Conservation (phyloP, 257 asterid genomes). For the Solanum arcanum region DNA sequence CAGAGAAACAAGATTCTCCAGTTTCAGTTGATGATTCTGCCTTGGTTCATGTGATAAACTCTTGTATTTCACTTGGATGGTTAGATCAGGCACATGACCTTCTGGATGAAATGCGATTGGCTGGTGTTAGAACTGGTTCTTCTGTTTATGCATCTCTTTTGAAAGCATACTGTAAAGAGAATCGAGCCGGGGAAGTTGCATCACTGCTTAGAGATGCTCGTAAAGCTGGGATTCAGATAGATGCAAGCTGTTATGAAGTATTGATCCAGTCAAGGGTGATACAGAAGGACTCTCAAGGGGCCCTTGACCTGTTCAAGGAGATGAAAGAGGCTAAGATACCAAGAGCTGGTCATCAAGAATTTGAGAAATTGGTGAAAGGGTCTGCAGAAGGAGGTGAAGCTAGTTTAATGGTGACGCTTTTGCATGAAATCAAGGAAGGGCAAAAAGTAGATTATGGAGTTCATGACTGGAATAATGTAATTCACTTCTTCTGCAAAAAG, state of each 20-base stretch:
- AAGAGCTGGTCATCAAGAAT: slow-evolving; percentile 30
- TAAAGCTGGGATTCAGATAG: slow-evolving; percentile 70
- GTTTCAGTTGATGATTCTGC: slow-evolving; percentile 54
- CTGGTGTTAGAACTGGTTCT: slow-evolving; percentile 64
- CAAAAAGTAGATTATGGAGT: slow-evolving; percentile 55
- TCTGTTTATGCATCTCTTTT: slow-evolving; percentile 66
- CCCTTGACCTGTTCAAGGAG: slow-evolving; percentile 70
- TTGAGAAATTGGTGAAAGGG: slow-evolving; percentile 23
- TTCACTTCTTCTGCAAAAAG: slow-evolving; percentile 89
- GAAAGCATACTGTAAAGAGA: slow-evolving; percentile 59
- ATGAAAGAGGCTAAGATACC: slow-evolving; percentile 79
- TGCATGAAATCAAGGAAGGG: slow-evolving; percentile 76
- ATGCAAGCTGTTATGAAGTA: slow-evolving; percentile 58
- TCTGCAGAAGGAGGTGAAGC: slow-evolving; percentile 27
- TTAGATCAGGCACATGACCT: slow-evolving; percentile 85
- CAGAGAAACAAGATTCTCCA: slow-evolving; percentile 62
- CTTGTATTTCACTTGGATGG: slow-evolving; percentile 81
- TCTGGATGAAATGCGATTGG: slow-evolving; percentile 85
- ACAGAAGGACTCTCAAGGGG: slow-evolving; percentile 62
- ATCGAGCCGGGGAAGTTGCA: slow-evolving; percentile 40
- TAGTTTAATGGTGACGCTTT: slow-evolving; percentile 52
- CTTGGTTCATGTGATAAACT: slow-evolving; percentile 47
- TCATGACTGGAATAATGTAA: slow-evolving; percentile 82
- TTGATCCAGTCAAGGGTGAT: slow-evolving; percentile 52
- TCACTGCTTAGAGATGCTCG: slow-evolving; percentile 81